These are phyloP conservation scores for Ambrosia trifida DNA, from an alignment of 129 eudicot genomes.

Conservation along the genomic window DNA sequence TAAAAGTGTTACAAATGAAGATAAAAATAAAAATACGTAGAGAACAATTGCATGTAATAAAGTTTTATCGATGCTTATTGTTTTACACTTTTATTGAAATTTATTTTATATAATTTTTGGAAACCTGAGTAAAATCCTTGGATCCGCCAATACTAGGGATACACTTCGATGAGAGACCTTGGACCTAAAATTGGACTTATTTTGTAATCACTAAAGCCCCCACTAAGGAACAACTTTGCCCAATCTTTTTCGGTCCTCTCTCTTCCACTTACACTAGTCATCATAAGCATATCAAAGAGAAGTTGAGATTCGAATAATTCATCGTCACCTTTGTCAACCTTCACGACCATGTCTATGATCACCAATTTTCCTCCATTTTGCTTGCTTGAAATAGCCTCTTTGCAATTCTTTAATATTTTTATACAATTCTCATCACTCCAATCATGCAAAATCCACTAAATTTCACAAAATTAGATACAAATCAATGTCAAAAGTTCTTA, in stretches of 20 bases:
- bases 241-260: slow-evolving; percentile 43
- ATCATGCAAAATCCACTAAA: slow-evolving; percentile 43
- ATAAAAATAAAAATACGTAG: too few species aligned
- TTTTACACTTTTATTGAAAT: too few species aligned
- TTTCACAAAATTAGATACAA: neutral
- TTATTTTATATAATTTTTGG: too few species aligned
- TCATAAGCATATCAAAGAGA: slow-evolving; percentile 41
- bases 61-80: too few species aligned
- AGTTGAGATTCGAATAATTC: slow-evolving; percentile 30
- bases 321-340: slow-evolving; percentile 3
- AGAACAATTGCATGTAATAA: too few species aligned
- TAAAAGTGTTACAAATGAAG: too few species aligned
- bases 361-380: slow-evolving; percentile 43
- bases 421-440: slow-evolving; percentile 49
- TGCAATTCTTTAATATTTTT: slow-evolving; percentile 38
- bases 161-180: slow-evolving; percentile 40
- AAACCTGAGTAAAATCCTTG: too few species aligned
- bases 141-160: slow-evolving; percentile 14
- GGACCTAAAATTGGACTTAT: slow-evolving; percentile 21
- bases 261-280: slow-evolving; percentile 25
- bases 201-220: slow-evolving; percentile 36
- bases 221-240: slow-evolving; percentile 37
- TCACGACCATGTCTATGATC: slow-evolving; percentile 47
- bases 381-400: slow-evolving; percentile 36
- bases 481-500: neutral